Evolutionary conservation across 345 rosid genomes (phyloP).

Genomic region (Euphorbia pulcherrima): DNA sequence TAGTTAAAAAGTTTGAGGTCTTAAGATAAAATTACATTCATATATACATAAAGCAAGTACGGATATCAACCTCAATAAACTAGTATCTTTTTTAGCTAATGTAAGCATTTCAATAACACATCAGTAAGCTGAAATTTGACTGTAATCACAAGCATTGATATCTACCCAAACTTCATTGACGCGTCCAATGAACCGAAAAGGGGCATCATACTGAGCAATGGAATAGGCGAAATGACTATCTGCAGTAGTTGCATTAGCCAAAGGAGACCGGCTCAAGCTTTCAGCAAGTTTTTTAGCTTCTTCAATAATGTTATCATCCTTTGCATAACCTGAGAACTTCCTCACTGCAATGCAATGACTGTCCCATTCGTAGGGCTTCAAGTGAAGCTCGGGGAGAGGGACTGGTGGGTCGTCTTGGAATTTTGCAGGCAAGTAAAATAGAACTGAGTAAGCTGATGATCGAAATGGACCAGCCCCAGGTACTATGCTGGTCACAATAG

Average conservation of each 20-base stretch:
- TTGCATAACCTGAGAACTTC: slow-evolving; percentile 61
- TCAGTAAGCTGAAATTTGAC: slow-evolving; percentile 38
- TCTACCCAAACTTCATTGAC: slow-evolving; percentile 69
- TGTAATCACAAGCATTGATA: slow-evolving; percentile 28
- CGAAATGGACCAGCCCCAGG: slow-evolving; percentile 61
- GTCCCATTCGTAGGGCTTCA: slow-evolving; percentile 40
- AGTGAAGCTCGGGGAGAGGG: slow-evolving; percentile 50
- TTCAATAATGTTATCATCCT: slow-evolving; percentile 37
- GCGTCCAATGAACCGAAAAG: slow-evolving; percentile 51
- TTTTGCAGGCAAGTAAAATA: slow-evolving; percentile 50
- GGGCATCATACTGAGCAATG: slow-evolving; percentile 61
- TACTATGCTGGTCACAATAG: slow-evolving; percentile 54
- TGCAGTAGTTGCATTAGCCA: slow-evolving; percentile 38
- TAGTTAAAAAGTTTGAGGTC: not conserved
- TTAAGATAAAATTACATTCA: not conserved
- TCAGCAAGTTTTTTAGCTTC: slow-evolving; percentile 50
- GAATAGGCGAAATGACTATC: slow-evolving; percentile 48
- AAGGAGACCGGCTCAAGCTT: slow-evolving; percentile 56
- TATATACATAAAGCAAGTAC: not conserved
- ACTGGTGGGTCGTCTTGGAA: slow-evolving; percentile 54
- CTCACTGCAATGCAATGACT: slow-evolving; percentile 52
- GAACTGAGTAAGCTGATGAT: slow-evolving; percentile 49
- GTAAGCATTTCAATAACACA: not conserved
- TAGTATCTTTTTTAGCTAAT: not conserved
- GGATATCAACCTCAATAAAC: not conserved